Evolutionary conservation across 2,329 filamentous ascomycete species (phyloP).

Genomic region (Pseudodiploospora longispora): DNA sequence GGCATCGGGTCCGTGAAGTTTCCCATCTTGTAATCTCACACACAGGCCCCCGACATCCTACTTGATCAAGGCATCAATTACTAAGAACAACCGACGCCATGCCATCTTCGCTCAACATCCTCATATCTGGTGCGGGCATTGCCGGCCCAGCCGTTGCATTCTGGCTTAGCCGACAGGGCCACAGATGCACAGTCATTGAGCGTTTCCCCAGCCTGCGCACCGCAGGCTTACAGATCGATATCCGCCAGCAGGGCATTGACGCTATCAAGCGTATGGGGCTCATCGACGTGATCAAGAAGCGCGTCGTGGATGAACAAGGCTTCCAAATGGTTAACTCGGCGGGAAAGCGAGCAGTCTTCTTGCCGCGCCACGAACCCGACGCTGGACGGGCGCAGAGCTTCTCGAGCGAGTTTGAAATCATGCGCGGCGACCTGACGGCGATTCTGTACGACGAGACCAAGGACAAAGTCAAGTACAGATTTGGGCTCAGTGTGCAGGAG

Average conservation of each 20-base stretch:
- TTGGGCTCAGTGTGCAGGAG: constrained; percentile 19
- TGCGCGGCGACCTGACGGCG: constrained; percentile 41
- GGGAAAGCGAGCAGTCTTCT: constrained; percentile 28
- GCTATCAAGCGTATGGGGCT: constrained; percentile 33
- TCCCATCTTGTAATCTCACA: too few relatives aligned
- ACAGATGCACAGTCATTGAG: constrained; percentile 31
- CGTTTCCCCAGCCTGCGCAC: constrained; percentile 20
- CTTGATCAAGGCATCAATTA: too few relatives aligned
- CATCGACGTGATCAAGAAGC: constrained; percentile 24
- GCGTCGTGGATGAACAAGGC: constrained; percentile 39
- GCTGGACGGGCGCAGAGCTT: constrained; percentile 20
- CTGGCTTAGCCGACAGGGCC: constrained; percentile 22
- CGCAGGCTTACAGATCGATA: constrained; percentile 37
- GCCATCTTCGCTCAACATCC: neutral
- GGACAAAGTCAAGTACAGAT: constrained; percentile 20
- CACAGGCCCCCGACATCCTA: too few relatives aligned
- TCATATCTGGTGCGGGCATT: constrained; percentile 24
- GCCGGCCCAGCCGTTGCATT: constrained; percentile 23
- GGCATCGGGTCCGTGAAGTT: too few relatives aligned
- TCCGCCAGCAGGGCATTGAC: constrained; percentile 33
- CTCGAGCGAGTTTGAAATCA: constrained; percentile 45
- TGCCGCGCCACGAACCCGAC: constrained; percentile 16
- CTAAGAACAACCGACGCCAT: neutral
- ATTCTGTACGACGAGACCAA: constrained; percentile 31
- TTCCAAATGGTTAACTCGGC: constrained; percentile 35